These are phyloP conservation scores for Paraglomus brasilianum DNA, from an alignment of 192 early-diverging fungal genomes.

Conservation along the genomic window DNA sequence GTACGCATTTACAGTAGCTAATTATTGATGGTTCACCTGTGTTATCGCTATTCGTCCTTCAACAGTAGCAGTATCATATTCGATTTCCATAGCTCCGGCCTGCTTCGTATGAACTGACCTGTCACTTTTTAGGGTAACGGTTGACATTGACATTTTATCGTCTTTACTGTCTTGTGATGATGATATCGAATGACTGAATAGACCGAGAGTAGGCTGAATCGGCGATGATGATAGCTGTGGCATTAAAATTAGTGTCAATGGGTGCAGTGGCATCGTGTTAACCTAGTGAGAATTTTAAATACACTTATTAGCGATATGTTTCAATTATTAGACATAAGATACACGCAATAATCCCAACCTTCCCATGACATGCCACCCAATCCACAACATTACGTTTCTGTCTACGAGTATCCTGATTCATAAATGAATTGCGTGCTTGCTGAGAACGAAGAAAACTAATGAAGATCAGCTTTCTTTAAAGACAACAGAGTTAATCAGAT, in stretches of 20 bases:
- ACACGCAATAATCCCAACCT: neutral
- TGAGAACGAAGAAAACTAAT: too few relatives aligned
- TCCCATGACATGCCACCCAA: constrained; percentile 13
- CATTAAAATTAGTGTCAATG: constrained; percentile 22
- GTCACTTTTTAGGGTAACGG: neutral
- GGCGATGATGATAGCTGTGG: constrained; percentile 30
- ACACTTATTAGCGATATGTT: neutral
- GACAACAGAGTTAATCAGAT: too few relatives aligned
- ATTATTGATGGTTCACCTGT: constrained; percentile 34
- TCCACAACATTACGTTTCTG: neutral
- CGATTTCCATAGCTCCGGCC: neutral
- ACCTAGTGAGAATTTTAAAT: neutral
- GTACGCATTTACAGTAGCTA: too few relatives aligned
- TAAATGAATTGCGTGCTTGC: too few relatives aligned
- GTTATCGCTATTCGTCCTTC: constrained; percentile 32
- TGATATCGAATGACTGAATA: constrained; percentile 36
- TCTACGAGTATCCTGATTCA: neutral
- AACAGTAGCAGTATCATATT: constrained; percentile 27
- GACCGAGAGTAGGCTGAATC: constrained; percentile 23
- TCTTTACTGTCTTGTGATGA: constrained; percentile 15
- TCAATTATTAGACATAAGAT: too few relatives aligned
- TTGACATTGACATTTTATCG: neutral
- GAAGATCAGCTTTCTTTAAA: too few relatives aligned
- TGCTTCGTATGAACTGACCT: neutral
- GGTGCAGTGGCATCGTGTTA: constrained; percentile 17